Evolutionary conservation across 139 green algal species (phyloP).

Genomic region (Closterium sp.): DNA sequence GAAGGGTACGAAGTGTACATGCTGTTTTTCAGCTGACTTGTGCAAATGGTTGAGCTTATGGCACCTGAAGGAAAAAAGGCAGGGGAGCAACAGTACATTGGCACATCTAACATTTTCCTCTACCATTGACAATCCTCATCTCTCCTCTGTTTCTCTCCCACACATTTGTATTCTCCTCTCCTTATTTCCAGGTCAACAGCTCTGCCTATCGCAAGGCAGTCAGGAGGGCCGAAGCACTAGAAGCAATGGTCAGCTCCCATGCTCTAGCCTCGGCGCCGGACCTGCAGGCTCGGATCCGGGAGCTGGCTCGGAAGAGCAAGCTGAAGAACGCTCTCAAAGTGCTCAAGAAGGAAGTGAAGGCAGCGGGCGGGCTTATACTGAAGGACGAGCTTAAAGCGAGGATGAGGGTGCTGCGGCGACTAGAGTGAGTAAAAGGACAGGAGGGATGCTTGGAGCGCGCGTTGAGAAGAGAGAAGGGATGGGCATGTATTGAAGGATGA

Average conservation of each 20-base stretch:
- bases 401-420: slow-evolving; percentile 69
- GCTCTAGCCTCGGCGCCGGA: neutral
- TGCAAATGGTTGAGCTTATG: neutral
- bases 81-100: neutral
- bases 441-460: no score
- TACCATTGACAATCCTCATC: no score
- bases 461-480: no score
- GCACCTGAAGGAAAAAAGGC: neutral
- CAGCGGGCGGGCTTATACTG: slow-evolving; percentile 23
- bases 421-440: slow-evolving; percentile 63
- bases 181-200: slow-evolving; percentile 19
- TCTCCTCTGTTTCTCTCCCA: neutral
- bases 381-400: slow-evolving; percentile 59
- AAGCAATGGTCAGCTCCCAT: slow-evolving; percentile 28
- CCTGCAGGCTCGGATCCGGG: slow-evolving; percentile 2
- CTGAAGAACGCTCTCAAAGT: slow-evolving; percentile 21
- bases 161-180: neutral
- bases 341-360: slow-evolving; percentile 21
- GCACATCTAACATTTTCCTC: no score
- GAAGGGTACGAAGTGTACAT: slow-evolving; percentile 55
- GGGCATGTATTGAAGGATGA: neutral
- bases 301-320: slow-evolving; percentile 15
- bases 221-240: slow-evolving; percentile 48
- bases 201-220: slow-evolving; percentile 40
- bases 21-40: no score